Evolutionary conservation across 2,329 filamentous ascomycete species (phyloP).

Genomic region (Ceratocystis variospora): DNA sequence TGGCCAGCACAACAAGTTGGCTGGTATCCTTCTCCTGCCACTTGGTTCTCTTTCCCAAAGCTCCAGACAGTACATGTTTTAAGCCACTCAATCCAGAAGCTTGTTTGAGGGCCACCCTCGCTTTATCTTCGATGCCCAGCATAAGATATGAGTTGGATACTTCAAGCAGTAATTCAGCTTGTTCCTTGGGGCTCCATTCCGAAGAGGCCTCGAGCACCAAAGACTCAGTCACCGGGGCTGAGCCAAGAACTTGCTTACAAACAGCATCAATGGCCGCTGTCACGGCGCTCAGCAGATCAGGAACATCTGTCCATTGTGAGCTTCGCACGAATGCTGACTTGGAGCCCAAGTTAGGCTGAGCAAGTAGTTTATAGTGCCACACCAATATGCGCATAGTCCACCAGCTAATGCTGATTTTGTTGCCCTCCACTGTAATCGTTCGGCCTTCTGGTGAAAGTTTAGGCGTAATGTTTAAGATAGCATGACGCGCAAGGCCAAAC

Average conservation of each 20-base stretch:
- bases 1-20: conserved; percentile 82
- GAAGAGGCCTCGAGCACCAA: conserved; percentile 20
- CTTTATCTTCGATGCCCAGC: conserved; percentile 66
- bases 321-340: conserved; percentile 43
- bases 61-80: conserved; percentile 68
- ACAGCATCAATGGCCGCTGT: conserved; percentile 32
- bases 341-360: conserved; percentile 40
- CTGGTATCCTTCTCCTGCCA: conserved; percentile 70
- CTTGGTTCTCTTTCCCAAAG: conserved; percentile 70
- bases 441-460: conserved; percentile 26
- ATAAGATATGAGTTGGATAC: conserved; percentile 71
- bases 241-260: conserved; percentile 27
- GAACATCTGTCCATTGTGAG: conserved; percentile 46
- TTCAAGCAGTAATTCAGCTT: conserved; percentile 64
- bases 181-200: conserved; percentile 36
- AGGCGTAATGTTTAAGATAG: conserved; percentile 25
- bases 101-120: conserved; percentile 53
- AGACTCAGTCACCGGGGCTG: conserved; percentile 19
- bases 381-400: conserved; percentile 58
- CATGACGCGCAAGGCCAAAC: conserved; percentile 52
- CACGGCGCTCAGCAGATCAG: conserved; percentile 40
- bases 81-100: conserved; percentile 58
- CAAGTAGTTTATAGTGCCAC: conserved; percentile 48
- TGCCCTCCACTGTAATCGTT: conserved; percentile 25
- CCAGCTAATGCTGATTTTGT: conserved; percentile 35